Evolutionary conservation across 2,329 filamentous ascomycete genomes (phyloP).

Genomic region (Sclerotinia nivalis): DNA sequence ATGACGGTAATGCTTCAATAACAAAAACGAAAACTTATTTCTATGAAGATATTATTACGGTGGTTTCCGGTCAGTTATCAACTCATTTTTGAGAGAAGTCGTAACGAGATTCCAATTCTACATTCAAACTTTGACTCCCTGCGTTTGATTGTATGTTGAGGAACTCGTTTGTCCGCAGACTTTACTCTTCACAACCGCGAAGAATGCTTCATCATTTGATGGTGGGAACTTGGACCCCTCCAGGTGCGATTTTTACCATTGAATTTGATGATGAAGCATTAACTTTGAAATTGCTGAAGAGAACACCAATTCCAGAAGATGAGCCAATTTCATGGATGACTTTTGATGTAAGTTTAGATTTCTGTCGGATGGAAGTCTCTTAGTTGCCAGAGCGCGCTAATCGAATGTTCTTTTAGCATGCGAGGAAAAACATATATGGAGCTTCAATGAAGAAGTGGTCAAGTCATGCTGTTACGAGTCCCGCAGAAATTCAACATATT

Average conservation of each 20-base stretch:
- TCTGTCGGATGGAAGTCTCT: constrained; percentile 28
- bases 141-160: constrained; percentile 9
- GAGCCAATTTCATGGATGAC: constrained; percentile 95
- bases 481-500: constrained; percentile 70
- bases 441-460: constrained; percentile 94
- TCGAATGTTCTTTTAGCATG: constrained; percentile 56
- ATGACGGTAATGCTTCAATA: background rate
- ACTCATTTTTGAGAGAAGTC: constrained; percentile 6
- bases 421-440: constrained; percentile 82
- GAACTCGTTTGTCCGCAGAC: background rate
- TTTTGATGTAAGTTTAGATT: constrained; percentile 66
- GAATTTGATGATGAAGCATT: constrained; percentile 82
- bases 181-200: constrained; percentile 4
- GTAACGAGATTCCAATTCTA: constrained; percentile 18
- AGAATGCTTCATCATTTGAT: constrained; percentile 86
- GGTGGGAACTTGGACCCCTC: constrained; percentile 89
- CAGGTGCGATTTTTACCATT: constrained; percentile 86
- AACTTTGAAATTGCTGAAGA: constrained; percentile 73
- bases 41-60: background rate
- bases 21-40: background rate
- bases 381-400: background rate
- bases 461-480: constrained; percentile 74
- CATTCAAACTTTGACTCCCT: background rate
- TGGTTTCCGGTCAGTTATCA: background rate
- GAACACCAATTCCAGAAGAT: constrained; percentile 76